Evolutionary conservation across 176 grass and related monocot species (phyloP), one percentile per base, ranked within the genome.

Genomic region (Alloteropsis semialata): DNA sequence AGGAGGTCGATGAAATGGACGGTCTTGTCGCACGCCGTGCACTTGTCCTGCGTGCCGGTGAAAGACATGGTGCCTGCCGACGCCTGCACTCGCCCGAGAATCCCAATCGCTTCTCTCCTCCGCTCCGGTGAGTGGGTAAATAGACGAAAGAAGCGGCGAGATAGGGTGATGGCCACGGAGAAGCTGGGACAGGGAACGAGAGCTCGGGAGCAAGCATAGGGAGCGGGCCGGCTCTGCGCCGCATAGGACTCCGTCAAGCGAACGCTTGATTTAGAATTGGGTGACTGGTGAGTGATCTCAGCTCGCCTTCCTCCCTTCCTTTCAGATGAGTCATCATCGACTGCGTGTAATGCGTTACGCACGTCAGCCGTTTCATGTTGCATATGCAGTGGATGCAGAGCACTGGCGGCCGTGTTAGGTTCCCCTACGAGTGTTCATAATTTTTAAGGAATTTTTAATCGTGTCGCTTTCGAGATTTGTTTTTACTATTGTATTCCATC

Each of bases 1-100:
- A 98, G 55, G 67, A 95, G 96, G 72, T 98, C 96, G 67, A 98
- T 98, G 92, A 98, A 95, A 64, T 98, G 96, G 81, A 98, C 96
- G 5, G 87, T 95, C 89, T 95, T 98, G 72, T 95, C 92, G 88
- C 96, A 98, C 50, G 88, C 96, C 61, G 77, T 84, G 92, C 96
- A 98, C 75, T 98, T 98, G 84, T 95, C 96, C 84, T 98, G 90
- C 37, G 92, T 98, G 71, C 96, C 96, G n/a, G 86, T 95, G 96
- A 98, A 98, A 85, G 96, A 98, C 95, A 95, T 95, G 76, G 79
- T 82, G 69, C 44, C 59, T 82, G 69, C 44, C 59, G 82, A 73
- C 65, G 57, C 78, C 61, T 27, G 24, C 14, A 42, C 24, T 27
- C 50, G 60, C 30, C 30, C 28, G 1, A 37, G 1, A 37, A 51